Evolutionary conservation across 1,284 basidiomycete species (phyloP).

Genomic region (Malassezia obtusa): DNA sequence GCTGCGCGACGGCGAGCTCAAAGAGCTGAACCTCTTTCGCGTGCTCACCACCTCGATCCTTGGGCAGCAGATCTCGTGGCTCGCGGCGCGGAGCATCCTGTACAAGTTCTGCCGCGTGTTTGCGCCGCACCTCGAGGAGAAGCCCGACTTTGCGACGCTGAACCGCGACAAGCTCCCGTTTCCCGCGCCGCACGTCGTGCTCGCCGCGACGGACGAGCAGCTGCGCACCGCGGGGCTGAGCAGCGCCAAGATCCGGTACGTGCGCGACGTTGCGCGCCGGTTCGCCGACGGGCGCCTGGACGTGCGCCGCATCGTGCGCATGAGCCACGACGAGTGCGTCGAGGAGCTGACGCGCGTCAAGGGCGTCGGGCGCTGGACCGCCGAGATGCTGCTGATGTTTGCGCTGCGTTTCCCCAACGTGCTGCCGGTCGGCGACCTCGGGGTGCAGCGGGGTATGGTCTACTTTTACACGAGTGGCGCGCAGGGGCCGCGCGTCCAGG

Average conservation of each 20-base stretch:
- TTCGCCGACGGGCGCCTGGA: conserved; percentile 41
- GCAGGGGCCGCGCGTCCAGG: conserved; percentile 23
- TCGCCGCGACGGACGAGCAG: conserved; percentile 26
- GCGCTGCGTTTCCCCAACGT: conserved; percentile 40
- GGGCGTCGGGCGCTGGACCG: conserved; percentile 45
- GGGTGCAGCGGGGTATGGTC: conserved; percentile 44
- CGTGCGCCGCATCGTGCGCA: conserved; percentile 27
- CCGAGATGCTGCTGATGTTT: conserved; percentile 47
- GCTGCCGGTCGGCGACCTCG: conserved; percentile 40
- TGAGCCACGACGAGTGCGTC: conserved; percentile 35
- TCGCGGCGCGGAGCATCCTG: conserved; percentile 74
- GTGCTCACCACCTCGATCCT: conserved; percentile 59
- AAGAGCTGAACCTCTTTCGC: conserved; percentile 50
- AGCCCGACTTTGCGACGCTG: conserved; percentile 15
- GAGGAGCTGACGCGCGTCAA: conserved; percentile 35
- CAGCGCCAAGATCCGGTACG: conserved; percentile 39
- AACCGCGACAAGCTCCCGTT: conserved; percentile 38
- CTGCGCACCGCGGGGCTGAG: conserved; percentile 38
- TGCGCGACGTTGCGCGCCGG: conserved; percentile 34
- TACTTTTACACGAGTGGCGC: conserved; percentile 31
- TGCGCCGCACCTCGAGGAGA: conserved; percentile 17
- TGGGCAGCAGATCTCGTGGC: conserved; percentile 82
- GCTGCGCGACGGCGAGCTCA: conserved; percentile 45
- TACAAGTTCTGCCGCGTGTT: conserved; percentile 61
- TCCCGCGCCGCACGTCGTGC: conserved; percentile 33